Conservation (phyloP, 164 flowering plant species). For the Vitis riparia region DNA sequence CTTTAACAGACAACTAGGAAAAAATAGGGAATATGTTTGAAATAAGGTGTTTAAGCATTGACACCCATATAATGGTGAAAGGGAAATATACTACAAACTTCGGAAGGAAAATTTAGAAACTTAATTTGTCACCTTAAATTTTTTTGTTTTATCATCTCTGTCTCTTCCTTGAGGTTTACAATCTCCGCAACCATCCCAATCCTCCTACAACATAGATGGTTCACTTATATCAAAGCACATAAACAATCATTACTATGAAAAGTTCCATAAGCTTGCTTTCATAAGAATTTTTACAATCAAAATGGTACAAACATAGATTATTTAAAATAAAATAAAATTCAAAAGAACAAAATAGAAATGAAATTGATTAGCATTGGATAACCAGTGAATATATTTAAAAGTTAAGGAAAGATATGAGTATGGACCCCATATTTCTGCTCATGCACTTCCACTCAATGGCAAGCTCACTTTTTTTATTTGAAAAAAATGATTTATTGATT, state of each 20-base stretch:
- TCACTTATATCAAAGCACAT: background rate
- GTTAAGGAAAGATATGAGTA: too few relatives aligned
- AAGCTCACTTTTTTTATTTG: too few relatives aligned
- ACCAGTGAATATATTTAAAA: too few relatives aligned
- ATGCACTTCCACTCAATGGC: too few relatives aligned
- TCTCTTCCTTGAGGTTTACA: constrained; percentile 55
- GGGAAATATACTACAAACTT: too few relatives aligned
- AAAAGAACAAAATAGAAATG: background rate
- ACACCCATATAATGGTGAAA: too few relatives aligned
- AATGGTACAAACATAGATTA: too few relatives aligned
- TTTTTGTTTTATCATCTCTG: constrained; percentile 46
- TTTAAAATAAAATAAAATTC: background rate
- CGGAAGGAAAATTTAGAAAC: background rate
- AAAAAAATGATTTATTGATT: too few relatives aligned
- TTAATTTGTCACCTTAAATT: constrained; percentile 39
- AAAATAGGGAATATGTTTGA: background rate
- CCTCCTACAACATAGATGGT: constrained; percentile 7
- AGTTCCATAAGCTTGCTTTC: background rate
- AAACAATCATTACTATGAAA: background rate
- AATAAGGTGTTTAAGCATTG: background rate
- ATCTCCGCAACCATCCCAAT: constrained; percentile 65
- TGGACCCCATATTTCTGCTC: too few relatives aligned
- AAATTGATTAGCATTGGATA: background rate
- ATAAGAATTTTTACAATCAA: too few relatives aligned
- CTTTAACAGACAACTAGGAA: constrained; percentile 63